Base-by-base conservation (phyloP, 805 yeast genomes). In the Saccharomycopsis olivae region DNA sequence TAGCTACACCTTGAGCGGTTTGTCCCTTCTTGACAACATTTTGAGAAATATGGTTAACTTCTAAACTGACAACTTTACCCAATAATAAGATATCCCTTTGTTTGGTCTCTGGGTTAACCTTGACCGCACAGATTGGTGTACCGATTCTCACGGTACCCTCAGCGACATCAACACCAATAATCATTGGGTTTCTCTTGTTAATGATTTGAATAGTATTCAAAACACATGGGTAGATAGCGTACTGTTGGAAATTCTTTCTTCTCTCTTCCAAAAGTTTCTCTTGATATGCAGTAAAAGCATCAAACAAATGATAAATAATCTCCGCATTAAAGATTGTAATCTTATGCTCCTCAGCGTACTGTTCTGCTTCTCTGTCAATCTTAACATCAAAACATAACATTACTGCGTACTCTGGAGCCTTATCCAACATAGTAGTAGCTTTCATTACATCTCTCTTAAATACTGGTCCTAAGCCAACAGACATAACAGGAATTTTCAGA, bases 401-500 rank as follows among this genome's bases (percentile, higher is more conserved):
- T n/a, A 89, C 82, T 2, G 99, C 98, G 51, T 60, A 79, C 59
- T 89, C 96, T 41, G 88, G 89, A 18, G 95, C 96, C 62, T 81
- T 87, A 49, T 92, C 98, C 58, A 92, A 70, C 98, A 92, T 92
- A 1, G 98, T 78, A 19, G 88, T 73, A 9, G 96, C 96, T 59
- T 87, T 85, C 94, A 92, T 92, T 35, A 92, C 95, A 68, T 92
- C 99, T 66, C 96, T 81, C 67, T 89, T 92, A 69, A 66, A 92
- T 29, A 92, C 98, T 40, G 99, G 98, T 55, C 99, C 99, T 58
- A 92, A 71, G 40, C 96, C 95, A 57, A 92, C 88, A 27, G 96
- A 83, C 96, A 89, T 87, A 28, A 92, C 99, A 16, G 99, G 99
- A 62, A 92, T 92, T 72, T 92, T 92, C 96, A 88, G 85, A 55